A percentile compares a stretch with the other conserved stretches of the same genome.
Evolutionary conservation across 2,329 filamentous ascomycete species (phyloP).

Genomic region (Pyrenochaeta sp.): DNA sequence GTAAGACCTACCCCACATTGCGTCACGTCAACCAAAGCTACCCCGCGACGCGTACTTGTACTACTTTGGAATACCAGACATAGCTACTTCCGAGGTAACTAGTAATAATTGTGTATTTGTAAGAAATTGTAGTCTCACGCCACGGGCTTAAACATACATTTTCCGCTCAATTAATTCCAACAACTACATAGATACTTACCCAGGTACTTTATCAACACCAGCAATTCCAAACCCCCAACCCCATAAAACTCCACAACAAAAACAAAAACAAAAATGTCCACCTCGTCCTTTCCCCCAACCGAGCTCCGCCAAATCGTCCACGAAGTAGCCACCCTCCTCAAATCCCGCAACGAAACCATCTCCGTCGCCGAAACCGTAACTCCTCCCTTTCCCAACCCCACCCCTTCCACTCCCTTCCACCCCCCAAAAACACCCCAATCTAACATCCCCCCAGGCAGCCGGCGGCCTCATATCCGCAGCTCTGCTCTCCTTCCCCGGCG

Average conservation of each 20-base stretch:
- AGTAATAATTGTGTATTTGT: conserved; percentile 4
- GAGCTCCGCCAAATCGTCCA: conserved; percentile 53
- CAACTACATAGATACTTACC: no score
- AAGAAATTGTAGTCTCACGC: no score
- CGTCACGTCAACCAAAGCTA: conserved; percentile 22
- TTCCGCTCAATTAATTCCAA: neutral
- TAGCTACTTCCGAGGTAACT: conserved; percentile 2
- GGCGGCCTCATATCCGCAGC: conserved; percentile 68
- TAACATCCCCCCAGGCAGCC: conserved; percentile 58
- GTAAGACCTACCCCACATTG: conserved; percentile 29
- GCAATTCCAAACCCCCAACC: no score
- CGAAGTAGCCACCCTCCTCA: conserved; percentile 63
- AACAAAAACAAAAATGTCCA: conserved; percentile 40
- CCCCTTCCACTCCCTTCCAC: conserved; percentile 2
- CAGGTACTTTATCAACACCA: no score
- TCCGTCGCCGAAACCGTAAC: conserved; percentile 67
- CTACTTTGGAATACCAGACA: conserved; percentile 1
- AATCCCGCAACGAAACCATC: conserved; percentile 63
- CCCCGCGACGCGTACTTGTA: conserved; percentile 14
- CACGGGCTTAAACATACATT: no score
- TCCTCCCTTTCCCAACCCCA: no score
- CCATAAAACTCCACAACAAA: no score
- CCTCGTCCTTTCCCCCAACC: conserved; percentile 50
- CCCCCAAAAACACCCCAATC: neutral
- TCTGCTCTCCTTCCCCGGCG: conserved; percentile 66